Conservation (phyloP, 2,329 filamentous ascomycete species). For the Pseudofabraea citricarpa region DNA sequence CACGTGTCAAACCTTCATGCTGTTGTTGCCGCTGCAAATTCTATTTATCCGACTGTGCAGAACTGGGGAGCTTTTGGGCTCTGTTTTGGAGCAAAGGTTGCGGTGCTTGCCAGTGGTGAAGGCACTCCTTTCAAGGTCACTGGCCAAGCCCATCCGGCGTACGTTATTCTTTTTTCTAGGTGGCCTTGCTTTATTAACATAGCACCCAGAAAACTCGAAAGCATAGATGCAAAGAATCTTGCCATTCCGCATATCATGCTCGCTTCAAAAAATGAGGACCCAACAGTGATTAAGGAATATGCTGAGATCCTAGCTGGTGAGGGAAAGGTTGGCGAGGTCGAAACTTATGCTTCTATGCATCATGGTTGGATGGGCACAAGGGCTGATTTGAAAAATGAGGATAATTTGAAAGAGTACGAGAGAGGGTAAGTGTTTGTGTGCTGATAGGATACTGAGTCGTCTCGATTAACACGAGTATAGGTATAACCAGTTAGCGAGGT, state of each 20-base stretch:
- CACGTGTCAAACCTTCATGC: neutral
- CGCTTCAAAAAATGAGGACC: conserved; percentile 44
- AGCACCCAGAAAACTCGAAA: conserved; percentile 13
- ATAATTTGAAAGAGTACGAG: conserved; percentile 40
- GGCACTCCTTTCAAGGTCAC: conserved; percentile 17
- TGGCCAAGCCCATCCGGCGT: conserved; percentile 23
- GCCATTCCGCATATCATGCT: conserved; percentile 44
- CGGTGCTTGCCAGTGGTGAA: conserved; percentile 11
- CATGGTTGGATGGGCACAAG: conserved; percentile 48
- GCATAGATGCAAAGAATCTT: conserved; percentile 37
- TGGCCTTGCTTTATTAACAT: no score
- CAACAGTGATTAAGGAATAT: conserved; percentile 35
- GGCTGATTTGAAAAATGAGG: conserved; percentile 39
- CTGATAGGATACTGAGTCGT: no score
- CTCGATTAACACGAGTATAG: no score
- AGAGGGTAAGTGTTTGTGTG: conserved; percentile 41
- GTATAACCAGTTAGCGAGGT: conserved; percentile 17
- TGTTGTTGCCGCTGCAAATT: conserved; percentile 32
- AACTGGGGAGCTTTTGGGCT: conserved; percentile 28
- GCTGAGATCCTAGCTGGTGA: conserved; percentile 35
- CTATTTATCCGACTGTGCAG: conserved; percentile 46
- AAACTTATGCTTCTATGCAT: conserved; percentile 17
- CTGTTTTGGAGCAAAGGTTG: conserved; percentile 26
- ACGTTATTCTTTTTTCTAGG: conserved; percentile 1
- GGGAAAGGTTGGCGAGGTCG: conserved; percentile 29